Percentiles rank a stretch among this genome's conserved stretches.
Conservation (phyloP, 176 grass and related monocot genomes). For the Stipa capillata region DNA sequence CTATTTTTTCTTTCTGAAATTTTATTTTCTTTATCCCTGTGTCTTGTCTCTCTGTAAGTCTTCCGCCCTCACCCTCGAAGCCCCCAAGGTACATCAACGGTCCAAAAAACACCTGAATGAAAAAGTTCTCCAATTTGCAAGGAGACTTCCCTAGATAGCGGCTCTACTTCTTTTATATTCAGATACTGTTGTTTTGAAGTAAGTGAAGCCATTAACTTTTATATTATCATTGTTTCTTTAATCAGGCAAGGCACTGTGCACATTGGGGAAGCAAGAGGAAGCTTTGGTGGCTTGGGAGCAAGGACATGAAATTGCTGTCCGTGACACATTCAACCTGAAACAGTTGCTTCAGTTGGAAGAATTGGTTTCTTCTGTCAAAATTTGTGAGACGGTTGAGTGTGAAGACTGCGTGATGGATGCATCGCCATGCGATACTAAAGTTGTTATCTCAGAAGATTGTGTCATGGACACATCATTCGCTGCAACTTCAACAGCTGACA, state of each 20-base stretch:
- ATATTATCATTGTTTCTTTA: neutral
- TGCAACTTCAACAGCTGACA: conserved; percentile 44
- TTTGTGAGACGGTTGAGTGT: conserved; percentile 26
- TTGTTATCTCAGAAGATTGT: conserved; percentile 85
- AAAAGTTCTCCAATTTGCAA: neutral
- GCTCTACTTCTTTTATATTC: neutral
- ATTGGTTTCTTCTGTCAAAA: conserved; percentile 55
- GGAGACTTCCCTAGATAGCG: neutral
- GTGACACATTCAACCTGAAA: conserved; percentile 74
- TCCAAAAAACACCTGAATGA: neutral
- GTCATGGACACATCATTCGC: conserved; percentile 17
- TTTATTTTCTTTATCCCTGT: neutral
- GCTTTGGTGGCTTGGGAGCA: conserved; percentile 71
- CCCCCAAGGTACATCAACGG: neutral
- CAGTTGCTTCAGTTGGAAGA: conserved; percentile 88
- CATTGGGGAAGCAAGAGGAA: conserved; percentile 74
- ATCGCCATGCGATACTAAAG: conserved; percentile 75
- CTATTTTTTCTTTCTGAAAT: neutral
- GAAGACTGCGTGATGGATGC: conserved; percentile 40
- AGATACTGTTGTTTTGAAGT: neutral
- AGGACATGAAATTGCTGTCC: conserved; percentile 77
- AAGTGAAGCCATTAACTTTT: neutral
- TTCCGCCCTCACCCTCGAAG: neutral
- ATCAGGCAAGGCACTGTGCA: conserved; percentile 72
- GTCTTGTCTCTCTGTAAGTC: neutral